Conservation (phyloP, 2,329 filamentous ascomycete species). For the Fusarium sp. region DNA sequence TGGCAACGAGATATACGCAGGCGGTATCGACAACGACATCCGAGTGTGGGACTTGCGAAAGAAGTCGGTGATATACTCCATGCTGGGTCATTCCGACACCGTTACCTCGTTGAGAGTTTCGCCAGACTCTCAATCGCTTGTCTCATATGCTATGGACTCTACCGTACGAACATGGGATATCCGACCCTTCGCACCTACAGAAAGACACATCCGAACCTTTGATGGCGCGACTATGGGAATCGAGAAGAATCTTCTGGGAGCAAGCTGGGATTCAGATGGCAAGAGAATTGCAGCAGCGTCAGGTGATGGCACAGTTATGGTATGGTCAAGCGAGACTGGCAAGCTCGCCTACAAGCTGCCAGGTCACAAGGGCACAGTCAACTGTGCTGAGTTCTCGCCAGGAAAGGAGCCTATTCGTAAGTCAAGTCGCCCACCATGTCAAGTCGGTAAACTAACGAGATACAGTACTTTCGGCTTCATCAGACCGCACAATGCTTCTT, state of each 20-base stretch:
- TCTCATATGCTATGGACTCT: conserved; percentile 94
- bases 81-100: conserved; percentile 91
- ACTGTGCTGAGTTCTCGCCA: conserved; percentile 92
- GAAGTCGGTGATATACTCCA: conserved; percentile 86
- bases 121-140: conserved; percentile 87
- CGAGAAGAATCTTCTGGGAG: conserved; percentile 91
- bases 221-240: conserved; percentile 89
- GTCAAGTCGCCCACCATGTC: conserved; percentile 48
- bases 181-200: conserved; percentile 89
- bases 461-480: conserved; percentile 87
- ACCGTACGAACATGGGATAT: conserved; percentile 97
- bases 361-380: conserved; percentile 94
- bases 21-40: conserved; percentile 97
- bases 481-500: conserved; percentile 86
- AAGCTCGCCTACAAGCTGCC: conserved; percentile 95
- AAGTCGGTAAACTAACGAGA: conserved; percentile 50
- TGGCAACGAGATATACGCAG: conserved; percentile 94
- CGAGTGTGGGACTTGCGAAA: conserved; percentile 97
- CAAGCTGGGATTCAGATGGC: conserved; percentile 89
- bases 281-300: conserved; percentile 90
- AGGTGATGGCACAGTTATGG: conserved; percentile 88
- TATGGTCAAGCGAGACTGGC: conserved; percentile 90
- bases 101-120: conserved; percentile 92
- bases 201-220: conserved; percentile 87
- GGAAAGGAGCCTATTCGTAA: conserved; percentile 87